Evolutionary conservation across 768 basidiomycete genomes (phyloP).

Genomic region (Galerina sulciceps): DNA sequence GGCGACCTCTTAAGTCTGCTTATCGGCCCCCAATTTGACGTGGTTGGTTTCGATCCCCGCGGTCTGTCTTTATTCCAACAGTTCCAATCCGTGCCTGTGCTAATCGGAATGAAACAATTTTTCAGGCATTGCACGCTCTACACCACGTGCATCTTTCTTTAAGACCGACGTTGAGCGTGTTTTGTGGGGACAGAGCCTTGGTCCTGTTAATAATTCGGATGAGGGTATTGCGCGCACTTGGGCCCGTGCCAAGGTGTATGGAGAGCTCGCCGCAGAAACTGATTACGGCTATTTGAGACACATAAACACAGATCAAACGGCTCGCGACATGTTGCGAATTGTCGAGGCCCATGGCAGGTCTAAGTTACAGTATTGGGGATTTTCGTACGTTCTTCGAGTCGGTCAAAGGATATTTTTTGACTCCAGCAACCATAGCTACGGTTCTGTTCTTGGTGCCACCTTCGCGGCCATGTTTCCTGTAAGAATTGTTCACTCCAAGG

Average conservation of each 20-base stretch:
- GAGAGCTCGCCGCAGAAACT: slow-evolving; percentile 33
- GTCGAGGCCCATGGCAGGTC: slow-evolving; percentile 31
- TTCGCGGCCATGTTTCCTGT: slow-evolving; percentile 41
- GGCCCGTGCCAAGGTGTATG: slow-evolving; percentile 31
- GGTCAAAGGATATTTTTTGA: background rate
- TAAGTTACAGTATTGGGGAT: slow-evolving; percentile 40
- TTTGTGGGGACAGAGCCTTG: slow-evolving; percentile 12
- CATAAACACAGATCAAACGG: slow-evolving; percentile 41
- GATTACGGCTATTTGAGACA: slow-evolving; percentile 30
- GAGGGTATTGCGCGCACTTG: slow-evolving; percentile 33
- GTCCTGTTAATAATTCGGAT: slow-evolving; percentile 27
- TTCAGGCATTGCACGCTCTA: slow-evolving; percentile 39
- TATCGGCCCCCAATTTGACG: slow-evolving; percentile 50
- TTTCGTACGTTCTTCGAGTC: slow-evolving; percentile 21
- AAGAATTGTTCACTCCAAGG: background rate
- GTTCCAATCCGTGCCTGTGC: background rate
- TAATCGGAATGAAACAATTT: background rate
- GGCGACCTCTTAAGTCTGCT: slow-evolving; percentile 32
- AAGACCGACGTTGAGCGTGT: slow-evolving; percentile 35
- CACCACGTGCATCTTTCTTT: slow-evolving; percentile 38
- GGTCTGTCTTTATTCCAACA: slow-evolving; percentile 27
- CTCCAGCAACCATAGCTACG: slow-evolving; percentile 23
- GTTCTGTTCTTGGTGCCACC: slow-evolving; percentile 29
- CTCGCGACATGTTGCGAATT: slow-evolving; percentile 41
- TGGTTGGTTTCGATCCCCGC: slow-evolving; percentile 52